Evolutionary conservation across 176 grass and related monocot species (phyloP), one percentile per base, ranked within the genome.

Genomic region (Rhynchospora breviuscula): DNA sequence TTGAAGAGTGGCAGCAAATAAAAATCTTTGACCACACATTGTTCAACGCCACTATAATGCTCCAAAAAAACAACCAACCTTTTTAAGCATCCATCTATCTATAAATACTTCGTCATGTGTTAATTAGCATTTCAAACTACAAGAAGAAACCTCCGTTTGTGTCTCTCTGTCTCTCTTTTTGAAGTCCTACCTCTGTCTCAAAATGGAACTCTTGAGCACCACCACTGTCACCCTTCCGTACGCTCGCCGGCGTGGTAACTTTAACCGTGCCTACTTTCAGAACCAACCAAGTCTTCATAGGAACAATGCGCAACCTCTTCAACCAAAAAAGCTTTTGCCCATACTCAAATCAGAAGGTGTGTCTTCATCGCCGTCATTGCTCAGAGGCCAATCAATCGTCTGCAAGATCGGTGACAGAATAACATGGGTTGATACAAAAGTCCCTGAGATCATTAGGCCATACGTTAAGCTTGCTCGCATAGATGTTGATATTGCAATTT

Each of bases 261-360:
- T 77, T 9, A 77, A 33, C 73, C 12, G 7, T 4, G 73, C 73
- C 11, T 77, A 77, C 51, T 56, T 77, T 29, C 49, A 31, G 21
- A 77, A 54, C 47, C 73, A 52, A 4, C 49, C 49, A 12, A 56
- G 23, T 56, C 49, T 77, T 26, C 22, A 10, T 54, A 14, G 49
- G n/a, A 15, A 6, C 0, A 11, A 77, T 18, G 13, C 51, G 12
- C 73, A 77, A 13, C 73, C 73, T 56, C 2, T 52, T n/a, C 73
- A 77, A 17, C 22, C 35, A 3, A 40, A 10, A 12, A 31, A 53
- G 73, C 54, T 77, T 54, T 49, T 77, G 23, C 49, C 73, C 0
- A 5, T 56, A 47, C 73, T 77, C 25, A 77, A 77, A 47, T 18
- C 73, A 29, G 67, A n/a, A 71, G 73, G 73, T 54, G 12, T 77